Evolutionary conservation across 148 eudicot species (phyloP).

Genomic region (Chenopodium album): DNA sequence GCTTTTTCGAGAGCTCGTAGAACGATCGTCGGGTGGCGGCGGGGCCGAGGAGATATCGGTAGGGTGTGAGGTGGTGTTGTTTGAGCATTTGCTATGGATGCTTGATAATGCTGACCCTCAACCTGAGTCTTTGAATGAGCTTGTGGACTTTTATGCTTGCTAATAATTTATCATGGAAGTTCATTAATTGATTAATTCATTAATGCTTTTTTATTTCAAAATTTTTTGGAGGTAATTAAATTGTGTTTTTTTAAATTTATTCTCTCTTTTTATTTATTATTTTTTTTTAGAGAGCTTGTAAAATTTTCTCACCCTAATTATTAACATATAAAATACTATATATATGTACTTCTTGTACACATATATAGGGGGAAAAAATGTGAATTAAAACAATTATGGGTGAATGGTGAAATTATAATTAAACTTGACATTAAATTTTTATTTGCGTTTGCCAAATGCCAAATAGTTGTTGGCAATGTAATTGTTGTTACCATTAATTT

Average conservation of each 20-base stretch:
- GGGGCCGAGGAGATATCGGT: conserved; percentile 29
- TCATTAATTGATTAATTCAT: background rate
- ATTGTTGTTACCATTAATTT: background rate
- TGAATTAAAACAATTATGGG: background rate
- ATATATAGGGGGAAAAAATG: background rate
- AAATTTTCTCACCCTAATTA: conserved; percentile 1
- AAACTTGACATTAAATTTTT: background rate
- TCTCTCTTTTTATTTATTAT: background rate
- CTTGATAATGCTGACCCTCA: conserved; percentile 40
- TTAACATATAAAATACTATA: background rate
- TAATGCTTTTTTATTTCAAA: background rate
- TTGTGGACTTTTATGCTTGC: conserved; percentile 48
- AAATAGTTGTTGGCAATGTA: background rate
- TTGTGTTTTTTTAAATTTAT: background rate
- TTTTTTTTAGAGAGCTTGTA: background rate
- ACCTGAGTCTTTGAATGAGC: conserved; percentile 49
- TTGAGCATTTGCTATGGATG: conserved; percentile 66
- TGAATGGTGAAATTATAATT: background rate
- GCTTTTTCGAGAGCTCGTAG: conserved; percentile 41
- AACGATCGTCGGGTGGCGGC: conserved; percentile 17
- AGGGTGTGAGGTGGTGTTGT: conserved; percentile 62
- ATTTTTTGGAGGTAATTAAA: background rate
- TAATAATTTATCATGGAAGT: background rate
- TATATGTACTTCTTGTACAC: background rate
- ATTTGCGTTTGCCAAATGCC: background rate